Conservation (phyloP, 2,329 filamentous ascomycete species). For the Harringtonia aguacate region DNA sequence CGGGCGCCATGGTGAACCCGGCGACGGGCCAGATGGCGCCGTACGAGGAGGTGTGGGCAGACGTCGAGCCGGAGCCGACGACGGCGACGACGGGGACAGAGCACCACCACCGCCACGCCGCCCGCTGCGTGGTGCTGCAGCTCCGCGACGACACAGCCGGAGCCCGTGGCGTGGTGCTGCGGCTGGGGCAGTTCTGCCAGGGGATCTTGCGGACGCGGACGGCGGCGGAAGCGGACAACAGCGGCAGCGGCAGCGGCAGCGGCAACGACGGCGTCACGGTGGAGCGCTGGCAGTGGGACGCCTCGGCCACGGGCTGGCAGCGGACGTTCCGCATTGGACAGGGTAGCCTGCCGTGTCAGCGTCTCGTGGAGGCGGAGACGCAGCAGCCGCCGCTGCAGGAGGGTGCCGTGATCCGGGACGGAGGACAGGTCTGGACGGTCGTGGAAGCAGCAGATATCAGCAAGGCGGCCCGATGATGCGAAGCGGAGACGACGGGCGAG, state of each 20-base stretch:
- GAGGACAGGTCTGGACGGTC: neutral
- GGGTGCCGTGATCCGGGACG: neutral
- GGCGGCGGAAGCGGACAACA: too few species aligned
- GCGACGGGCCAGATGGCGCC: constrained; percentile 33
- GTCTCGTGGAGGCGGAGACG: neutral
- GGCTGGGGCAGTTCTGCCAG: constrained; percentile 45
- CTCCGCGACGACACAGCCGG: constrained; percentile 20
- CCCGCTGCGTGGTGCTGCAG: constrained; percentile 28
- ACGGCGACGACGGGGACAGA: neutral
- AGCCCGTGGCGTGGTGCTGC: constrained; percentile 38
- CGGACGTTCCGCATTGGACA: constrained; percentile 1
- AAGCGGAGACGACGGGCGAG: neutral
- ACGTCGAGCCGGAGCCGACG: constrained; percentile 19
- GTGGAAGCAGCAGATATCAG: neutral
- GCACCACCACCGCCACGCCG: constrained; percentile 2
- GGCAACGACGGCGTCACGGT: constrained; percentile 28
- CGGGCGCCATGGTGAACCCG: constrained; percentile 49
- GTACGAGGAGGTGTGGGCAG: constrained; percentile 59
- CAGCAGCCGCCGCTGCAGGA: neutral
- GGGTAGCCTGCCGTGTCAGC: constrained; percentile 6
- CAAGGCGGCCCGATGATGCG: neutral
- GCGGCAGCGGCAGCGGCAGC: too few species aligned
- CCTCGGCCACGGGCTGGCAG: neutral
- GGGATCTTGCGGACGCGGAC: constrained; percentile 39
- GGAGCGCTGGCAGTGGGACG: constrained; percentile 43